These are phyloP conservation scores for Carex pumila DNA, from an alignment of 176 grass and related monocot species.

Conservation along the genomic window DNA sequence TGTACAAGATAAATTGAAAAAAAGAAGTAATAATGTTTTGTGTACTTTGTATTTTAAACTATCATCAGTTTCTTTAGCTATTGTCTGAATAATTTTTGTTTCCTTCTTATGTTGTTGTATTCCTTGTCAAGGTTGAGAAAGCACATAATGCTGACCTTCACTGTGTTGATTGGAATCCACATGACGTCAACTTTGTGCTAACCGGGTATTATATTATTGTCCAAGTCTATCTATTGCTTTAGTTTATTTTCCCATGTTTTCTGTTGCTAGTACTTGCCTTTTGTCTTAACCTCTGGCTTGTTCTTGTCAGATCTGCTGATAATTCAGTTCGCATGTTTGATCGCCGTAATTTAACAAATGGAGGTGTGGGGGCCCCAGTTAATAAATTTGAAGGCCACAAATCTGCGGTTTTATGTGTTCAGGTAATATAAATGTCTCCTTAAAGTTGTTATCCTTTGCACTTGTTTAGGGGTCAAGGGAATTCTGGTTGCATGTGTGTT, in stretches of 20 bases:
- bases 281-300: background rate
- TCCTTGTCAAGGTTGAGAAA: constrained; percentile 67
- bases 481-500: constrained; percentile 22
- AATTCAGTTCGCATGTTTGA: constrained; percentile 96
- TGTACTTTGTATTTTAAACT: background rate
- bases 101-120: background rate
- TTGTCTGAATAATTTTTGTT: background rate
- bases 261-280: background rate
- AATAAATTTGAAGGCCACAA: constrained; percentile 97
- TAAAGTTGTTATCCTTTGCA: background rate
- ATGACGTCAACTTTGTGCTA: constrained; percentile 88
- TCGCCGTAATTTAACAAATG: constrained; percentile 75
- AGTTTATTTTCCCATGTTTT: background rate
- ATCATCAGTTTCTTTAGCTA: background rate
- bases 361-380: constrained; percentile 54
- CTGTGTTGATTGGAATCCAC: constrained; percentile 95
- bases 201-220: constrained; percentile 56
- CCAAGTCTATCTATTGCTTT: background rate
- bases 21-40: background rate
- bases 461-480: background rate
- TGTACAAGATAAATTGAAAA: background rate
- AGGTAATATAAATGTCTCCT: constrained; percentile 28
- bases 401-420: constrained; percentile 95
- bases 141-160: constrained; percentile 95
- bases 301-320: constrained; percentile 70